Evolutionary conservation across 1,284 basidiomycete species (phyloP).

Genomic region (Agaricales sp.): DNA sequence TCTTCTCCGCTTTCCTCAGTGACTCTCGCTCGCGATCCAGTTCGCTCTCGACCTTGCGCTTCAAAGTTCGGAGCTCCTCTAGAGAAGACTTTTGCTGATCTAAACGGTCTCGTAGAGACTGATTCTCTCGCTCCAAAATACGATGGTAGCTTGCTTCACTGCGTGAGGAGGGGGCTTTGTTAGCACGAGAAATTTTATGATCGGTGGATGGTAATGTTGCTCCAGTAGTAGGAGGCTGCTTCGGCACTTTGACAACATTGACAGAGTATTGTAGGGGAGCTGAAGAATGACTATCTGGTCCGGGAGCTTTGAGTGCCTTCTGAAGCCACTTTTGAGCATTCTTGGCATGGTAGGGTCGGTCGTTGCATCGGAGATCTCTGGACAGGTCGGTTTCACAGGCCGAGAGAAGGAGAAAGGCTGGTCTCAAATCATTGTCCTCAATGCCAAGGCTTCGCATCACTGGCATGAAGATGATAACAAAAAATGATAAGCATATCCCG

Average conservation of each 20-base stretch:
- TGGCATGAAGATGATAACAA: constrained; percentile 12
- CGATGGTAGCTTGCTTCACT: constrained; percentile 6
- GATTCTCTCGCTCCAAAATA: constrained; percentile 29
- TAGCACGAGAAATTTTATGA: too few relatives aligned
- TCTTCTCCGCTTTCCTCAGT: constrained; percentile 31
- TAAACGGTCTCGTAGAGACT: constrained; percentile 28
- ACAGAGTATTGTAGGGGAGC: too few relatives aligned
- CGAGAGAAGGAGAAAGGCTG: constrained; percentile 40
- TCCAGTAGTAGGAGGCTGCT: too few relatives aligned
- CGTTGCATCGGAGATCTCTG: constrained; percentile 14
- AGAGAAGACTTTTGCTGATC: constrained; percentile 19
- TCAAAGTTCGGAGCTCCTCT: constrained; percentile 24
- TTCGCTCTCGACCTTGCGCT: constrained; percentile 38
- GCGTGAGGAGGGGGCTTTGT: neutral
- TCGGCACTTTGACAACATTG: too few relatives aligned
- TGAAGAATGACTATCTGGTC: too few relatives aligned
- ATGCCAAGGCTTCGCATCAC: constrained; percentile 30
- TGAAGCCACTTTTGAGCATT: constrained; percentile 37
- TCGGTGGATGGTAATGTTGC: too few relatives aligned
- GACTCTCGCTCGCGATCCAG: constrained; percentile 27
- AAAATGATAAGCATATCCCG: constrained; percentile 6
- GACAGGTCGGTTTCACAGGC: constrained; percentile 41
- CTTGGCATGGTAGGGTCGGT: constrained; percentile 22
- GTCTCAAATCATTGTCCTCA: constrained; percentile 28
- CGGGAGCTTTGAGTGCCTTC: constrained; percentile 17